Evolutionary conservation across 345 rosid species (phyloP).

Genomic region (Acer saccharum): DNA sequence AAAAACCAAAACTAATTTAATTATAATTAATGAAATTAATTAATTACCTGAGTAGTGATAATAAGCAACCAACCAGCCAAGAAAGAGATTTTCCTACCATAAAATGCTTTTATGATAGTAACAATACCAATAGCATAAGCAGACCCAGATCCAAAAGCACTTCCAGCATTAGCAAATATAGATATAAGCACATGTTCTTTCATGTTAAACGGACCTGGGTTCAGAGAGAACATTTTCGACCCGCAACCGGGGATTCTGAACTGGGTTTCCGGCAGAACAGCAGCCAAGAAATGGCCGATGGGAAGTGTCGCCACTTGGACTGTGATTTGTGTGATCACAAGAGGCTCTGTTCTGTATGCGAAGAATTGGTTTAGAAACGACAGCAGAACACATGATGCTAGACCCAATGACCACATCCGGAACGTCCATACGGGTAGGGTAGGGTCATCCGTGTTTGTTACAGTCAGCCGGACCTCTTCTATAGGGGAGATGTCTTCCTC

Average conservation of each 20-base stretch:
- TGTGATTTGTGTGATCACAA: slow-evolving; percentile 75
- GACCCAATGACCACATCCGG: slow-evolving; percentile 83
- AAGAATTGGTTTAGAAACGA: slow-evolving; percentile 88
- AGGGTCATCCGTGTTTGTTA: slow-evolving; percentile 73
- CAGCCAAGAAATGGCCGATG: slow-evolving; percentile 68
- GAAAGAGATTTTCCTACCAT: slow-evolving; percentile 61
- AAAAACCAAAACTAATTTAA: background rate
- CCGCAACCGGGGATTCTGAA: slow-evolving; percentile 65
- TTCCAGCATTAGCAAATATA: slow-evolving; percentile 85
- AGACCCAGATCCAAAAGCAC: slow-evolving; percentile 73
- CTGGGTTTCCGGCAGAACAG: slow-evolving; percentile 55
- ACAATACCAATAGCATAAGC: slow-evolving; percentile 75
- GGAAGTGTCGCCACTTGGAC: slow-evolving; percentile 83
- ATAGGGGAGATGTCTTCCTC: slow-evolving; percentile 68
- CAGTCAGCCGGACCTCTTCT: slow-evolving; percentile 82
- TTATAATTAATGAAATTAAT: too few relatives aligned
- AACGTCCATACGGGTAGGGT: slow-evolving; percentile 86
- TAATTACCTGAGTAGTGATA: slow-evolving; percentile 73
- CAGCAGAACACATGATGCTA: slow-evolving; percentile 65
- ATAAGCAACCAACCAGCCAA: slow-evolving; percentile 83
- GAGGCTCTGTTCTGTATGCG: slow-evolving; percentile 80
- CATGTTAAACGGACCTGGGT: slow-evolving; percentile 85
- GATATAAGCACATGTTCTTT: slow-evolving; percentile 85
- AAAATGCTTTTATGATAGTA: slow-evolving; percentile 74
- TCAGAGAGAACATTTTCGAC: slow-evolving; percentile 56